Conservation (phyloP, 2,329 filamentous ascomycete genomes). For the Hymenoscyphus scutula region DNA sequence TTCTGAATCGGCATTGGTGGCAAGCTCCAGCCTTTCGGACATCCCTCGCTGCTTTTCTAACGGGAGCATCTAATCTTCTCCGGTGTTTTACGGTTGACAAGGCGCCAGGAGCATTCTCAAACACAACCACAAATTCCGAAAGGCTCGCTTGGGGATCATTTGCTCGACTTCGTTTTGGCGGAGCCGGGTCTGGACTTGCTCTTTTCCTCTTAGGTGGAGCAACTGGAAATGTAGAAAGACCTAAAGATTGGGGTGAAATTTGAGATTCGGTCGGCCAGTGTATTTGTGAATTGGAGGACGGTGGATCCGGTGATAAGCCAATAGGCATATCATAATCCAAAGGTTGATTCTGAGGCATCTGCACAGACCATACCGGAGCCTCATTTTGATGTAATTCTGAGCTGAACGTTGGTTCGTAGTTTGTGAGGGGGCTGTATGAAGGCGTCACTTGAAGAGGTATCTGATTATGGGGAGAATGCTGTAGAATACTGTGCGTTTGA, state of each 20-base stretch:
- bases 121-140: constrained; percentile 27
- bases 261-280: constrained; percentile 19
- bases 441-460: background rate
- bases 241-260: background rate
- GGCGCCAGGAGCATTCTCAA: constrained; percentile 29
- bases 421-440: background rate
- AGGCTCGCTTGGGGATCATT: constrained; percentile 11
- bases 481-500: background rate
- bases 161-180: constrained; percentile 16
- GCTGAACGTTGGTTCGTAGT: background rate
- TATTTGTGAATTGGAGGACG: constrained; percentile 2
- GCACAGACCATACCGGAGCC: background rate
- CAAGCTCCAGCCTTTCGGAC: constrained; percentile 33
- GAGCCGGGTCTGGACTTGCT: constrained; percentile 15
- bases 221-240: background rate
- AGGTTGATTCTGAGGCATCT: background rate
- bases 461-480: background rate
- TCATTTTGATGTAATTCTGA: constrained; percentile 1
- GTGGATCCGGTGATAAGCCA: background rate
- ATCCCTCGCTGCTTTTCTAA: constrained; percentile 28
- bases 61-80: constrained; percentile 27
- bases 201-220: constrained; percentile 20
- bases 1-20: constrained; percentile 33
- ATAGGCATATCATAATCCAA: background rate
- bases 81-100: constrained; percentile 26